These are phyloP conservation scores for Tetradesmus lagerheimii DNA, from an alignment of 139 green algal genomes.

Conservation along the genomic window DNA sequence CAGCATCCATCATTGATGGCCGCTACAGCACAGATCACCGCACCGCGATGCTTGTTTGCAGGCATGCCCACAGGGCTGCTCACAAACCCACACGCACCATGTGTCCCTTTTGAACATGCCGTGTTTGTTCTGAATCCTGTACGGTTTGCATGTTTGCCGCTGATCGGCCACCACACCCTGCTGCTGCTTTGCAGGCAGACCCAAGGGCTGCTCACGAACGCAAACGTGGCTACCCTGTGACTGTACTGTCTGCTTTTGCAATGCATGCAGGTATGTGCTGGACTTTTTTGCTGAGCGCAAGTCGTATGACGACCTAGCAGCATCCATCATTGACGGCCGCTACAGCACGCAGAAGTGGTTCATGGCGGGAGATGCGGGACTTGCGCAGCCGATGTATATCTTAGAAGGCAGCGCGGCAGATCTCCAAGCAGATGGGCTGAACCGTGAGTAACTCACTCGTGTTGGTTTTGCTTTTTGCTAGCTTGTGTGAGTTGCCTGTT, in stretches of 20 bases:
- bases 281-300: slow-evolving; percentile 34
- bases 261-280: slow-evolving; percentile 3
- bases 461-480: not conserved
- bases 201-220: too few relatives aligned
- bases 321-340: slow-evolving; percentile 23
- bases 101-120: not conserved
- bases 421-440: not conserved
- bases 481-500: not conserved
- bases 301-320: not conserved
- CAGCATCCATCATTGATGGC: slow-evolving; percentile 10
- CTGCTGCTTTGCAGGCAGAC: too few relatives aligned
- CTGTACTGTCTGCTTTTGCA: too few relatives aligned
- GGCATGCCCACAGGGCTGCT: too few relatives aligned
- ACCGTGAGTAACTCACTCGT: not conserved
- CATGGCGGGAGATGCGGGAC: not conserved
- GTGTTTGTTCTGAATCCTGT: not conserved
- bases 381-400: not conserved
- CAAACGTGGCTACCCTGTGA: too few relatives aligned
- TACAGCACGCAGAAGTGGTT: slow-evolving; percentile 2
- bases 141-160: not conserved
- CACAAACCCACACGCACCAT: too few relatives aligned
- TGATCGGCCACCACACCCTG: too few relatives aligned
- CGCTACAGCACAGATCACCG: not conserved
- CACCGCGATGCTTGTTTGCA: too few relatives aligned
- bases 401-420: slow-evolving; percentile 2